Base-by-base conservation (phyloP, 352 stramenopile species). In the Phytopythium litorale region DNA sequence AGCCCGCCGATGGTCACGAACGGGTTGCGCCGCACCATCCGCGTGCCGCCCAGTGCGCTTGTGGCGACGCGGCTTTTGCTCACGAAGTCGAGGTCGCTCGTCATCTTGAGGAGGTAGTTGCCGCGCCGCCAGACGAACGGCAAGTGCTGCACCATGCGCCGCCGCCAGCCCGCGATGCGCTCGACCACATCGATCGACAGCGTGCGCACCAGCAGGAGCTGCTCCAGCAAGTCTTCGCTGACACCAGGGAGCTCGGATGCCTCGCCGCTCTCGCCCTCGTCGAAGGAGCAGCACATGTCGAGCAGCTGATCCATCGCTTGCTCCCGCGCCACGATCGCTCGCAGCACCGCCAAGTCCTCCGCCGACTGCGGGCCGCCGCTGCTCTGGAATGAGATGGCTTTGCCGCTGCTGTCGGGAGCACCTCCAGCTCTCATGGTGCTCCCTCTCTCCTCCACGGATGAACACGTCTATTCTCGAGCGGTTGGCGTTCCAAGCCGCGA, bases 81-180 rank as follows among this genome's bases (percentile, higher is more conserved):
- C n/a, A 92, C 59, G 46, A 93, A 92, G 46, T 93, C 84, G 2
- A 85, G 37, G 51, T 93, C 84, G 48, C 70, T 75, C 8, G 70
- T 70, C 79, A 93, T 89, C 46, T 84, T 81, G 33, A 90, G 59
- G 9, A 85, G 53, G 53, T 93, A 93, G 52, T 93, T 93, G 16
- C 73, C 33, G 33, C 78, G 67, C 18, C 75, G 69, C 82, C 82
- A 92, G 30, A 64, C 45, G 58, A 93, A 93, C 21, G 82, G 80
- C 37, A 72, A 57, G 11, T 66, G 72, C 58, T 81, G 70, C 15
- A 89, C 75, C 79, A 90, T 87, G 45, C 76, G 70, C 5, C 81
- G 66, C 3, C 79, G 68, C 84, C 84, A 91, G 6, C 75, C 71
- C 23, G 81, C 76, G 55, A 91, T 64, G 7, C 76, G 75, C 52